These are phyloP conservation scores for Beta vulgaris DNA, from an alignment of 148 eudicot genomes.

Conservation along the genomic window DNA sequence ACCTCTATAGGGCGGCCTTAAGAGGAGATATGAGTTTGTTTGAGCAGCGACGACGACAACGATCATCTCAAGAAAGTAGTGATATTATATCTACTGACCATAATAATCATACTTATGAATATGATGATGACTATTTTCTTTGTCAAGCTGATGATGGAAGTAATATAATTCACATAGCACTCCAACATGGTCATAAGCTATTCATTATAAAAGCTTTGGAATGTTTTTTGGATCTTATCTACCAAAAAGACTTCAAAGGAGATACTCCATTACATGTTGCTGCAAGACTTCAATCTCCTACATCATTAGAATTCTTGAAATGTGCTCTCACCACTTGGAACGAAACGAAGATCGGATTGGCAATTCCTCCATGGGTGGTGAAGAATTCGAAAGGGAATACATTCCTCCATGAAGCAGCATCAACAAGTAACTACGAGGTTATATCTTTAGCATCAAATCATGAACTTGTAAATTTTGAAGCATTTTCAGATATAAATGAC, in stretches of 20 bases:
- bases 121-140: no score
- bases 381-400: conserved; percentile 8
- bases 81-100: no score
- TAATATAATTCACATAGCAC: not conserved
- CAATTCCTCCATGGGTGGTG: conserved; percentile 9
- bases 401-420: conserved; percentile 9
- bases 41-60: not conserved
- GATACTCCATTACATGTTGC: conserved; percentile 21
- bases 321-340: not conserved
- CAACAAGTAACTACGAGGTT: not conserved
- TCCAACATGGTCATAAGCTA: not conserved
- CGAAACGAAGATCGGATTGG: not conserved
- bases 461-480: not conserved
- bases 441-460: not conserved
- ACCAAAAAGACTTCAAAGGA: conserved; percentile 5
- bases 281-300: conserved; percentile 8
- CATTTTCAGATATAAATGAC: not conserved
- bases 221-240: not conserved
- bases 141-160: conserved; percentile 9
- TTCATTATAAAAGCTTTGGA: not conserved
- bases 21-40: no score
- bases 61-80: no score
- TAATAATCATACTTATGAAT: no score
- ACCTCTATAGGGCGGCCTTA: no score
- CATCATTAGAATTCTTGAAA: no score